Base-by-base conservation (phyloP, 2,329 filamentous ascomycete species). In the Claviceps fusiformis region DNA sequence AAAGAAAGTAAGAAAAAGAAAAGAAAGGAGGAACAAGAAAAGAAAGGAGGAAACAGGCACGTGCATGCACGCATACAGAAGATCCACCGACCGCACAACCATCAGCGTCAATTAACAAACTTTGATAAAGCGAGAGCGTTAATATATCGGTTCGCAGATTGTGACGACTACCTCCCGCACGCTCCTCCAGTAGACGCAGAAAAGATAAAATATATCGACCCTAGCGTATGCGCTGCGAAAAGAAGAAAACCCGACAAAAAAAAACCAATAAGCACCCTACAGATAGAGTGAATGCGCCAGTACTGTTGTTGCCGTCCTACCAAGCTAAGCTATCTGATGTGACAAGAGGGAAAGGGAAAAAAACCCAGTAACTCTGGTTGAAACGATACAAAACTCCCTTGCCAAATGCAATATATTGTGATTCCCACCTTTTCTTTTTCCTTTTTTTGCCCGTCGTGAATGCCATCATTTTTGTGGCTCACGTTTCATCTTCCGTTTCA, bases 321-420 rank as follows among this genome's bases (percentile, higher is more conserved):
- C 24, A n/a, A 50, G 13, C 33, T 15, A 37, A 13, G 33, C 47
- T 37, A 13, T 50, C n/a, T 37, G 31, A 11, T 37, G 13, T 15
- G 5, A 37, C 11, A 41, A 41, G 13, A 41, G 47, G 19, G 31
- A 41, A 48, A 17, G 27, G 11, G 19, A 46, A 46, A 51, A 29
- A 48, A 39, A 2, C 35, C 19, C 45, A 53, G 10, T 24, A 45
- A 56, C 17, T 43, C 10, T 31, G 41, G 8, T 19, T 45, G 29
- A 27, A 52, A 35, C 44, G 13, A 52, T 5, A 54, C 27, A 62
- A 58, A 62, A 64, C 61, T 63, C 61, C 59, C 51, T 53, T 58
- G 5, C 50, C 53, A 50, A 60, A 60, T 60, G 59, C 57, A 52
- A 17, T 44, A 17, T 44, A n/a, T 45, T 54, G 50, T 50, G 53